A percentile compares a stretch with the other conserved stretches of the same genome.
Conservation (phyloP, 2,329 filamentous ascomycete species). For the Aspergillus pseudoglaucus region DNA sequence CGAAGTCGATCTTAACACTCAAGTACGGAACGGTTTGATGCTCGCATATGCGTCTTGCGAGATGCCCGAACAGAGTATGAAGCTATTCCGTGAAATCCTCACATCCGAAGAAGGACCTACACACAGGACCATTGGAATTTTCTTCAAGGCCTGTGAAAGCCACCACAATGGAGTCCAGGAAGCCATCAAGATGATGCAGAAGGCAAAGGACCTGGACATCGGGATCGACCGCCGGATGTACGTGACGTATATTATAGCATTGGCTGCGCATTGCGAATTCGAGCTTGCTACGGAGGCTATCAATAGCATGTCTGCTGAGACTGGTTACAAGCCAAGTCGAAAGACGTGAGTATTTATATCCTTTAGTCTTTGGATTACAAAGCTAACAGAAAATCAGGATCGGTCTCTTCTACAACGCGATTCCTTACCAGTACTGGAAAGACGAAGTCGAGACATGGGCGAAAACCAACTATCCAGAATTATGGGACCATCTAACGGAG, state of each 20-base stretch:
- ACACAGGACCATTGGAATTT: conserved; percentile 70
- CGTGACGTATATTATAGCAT: conserved; percentile 66
- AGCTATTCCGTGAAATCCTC: conserved; percentile 81
- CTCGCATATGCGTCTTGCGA: conserved; percentile 70
- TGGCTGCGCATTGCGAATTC: conserved; percentile 66
- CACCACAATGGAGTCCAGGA: conserved; percentile 38
- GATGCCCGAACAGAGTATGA: conserved; percentile 59
- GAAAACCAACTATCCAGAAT: conserved; percentile 56
- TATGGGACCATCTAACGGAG: conserved; percentile 62
- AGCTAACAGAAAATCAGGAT: conserved; percentile 46
- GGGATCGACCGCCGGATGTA: conserved; percentile 69
- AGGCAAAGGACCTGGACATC: conserved; percentile 66
- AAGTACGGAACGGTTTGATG: conserved; percentile 78
- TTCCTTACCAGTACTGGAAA: conserved; percentile 61
- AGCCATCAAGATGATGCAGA: conserved; percentile 48
- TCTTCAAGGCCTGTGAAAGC: conserved; percentile 71
- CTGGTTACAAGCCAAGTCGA: conserved; percentile 61
- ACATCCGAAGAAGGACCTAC: conserved; percentile 77
- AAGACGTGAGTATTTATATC: conserved; percentile 54
- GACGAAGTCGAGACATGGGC: conserved; percentile 69
- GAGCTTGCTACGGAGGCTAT: conserved; percentile 63
- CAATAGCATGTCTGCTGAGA: conserved; percentile 58
- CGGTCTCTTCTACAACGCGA: conserved; percentile 68
- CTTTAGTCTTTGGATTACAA: neutral
- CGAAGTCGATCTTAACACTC: conserved; percentile 68